Evolutionary conservation across 2,329 filamentous ascomycete species (phyloP).

Genomic region (Penicillium sp.): DNA sequence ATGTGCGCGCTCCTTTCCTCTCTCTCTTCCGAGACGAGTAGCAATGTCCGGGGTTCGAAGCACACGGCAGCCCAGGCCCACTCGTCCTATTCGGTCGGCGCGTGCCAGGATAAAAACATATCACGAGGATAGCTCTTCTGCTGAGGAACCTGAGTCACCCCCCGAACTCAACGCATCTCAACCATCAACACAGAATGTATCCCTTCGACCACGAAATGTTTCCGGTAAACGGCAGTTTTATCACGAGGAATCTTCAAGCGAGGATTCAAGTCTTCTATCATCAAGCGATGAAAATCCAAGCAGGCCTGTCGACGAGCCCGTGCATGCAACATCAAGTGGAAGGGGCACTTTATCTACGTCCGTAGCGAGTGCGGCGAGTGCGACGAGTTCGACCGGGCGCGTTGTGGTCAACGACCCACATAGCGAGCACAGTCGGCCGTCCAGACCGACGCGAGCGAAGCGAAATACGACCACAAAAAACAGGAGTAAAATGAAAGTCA

Average conservation of each 20-base stretch:
- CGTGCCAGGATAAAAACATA: conserved; percentile 34
- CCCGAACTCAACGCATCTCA: conserved; percentile 9
- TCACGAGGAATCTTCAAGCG: conserved; percentile 33
- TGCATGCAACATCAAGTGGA: no score
- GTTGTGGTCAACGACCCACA: neutral
- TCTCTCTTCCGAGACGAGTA: conserved; percentile 8
- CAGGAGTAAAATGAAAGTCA: conserved; percentile 7
- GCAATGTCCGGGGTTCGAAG: conserved; percentile 28
- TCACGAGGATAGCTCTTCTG: conserved; percentile 32
- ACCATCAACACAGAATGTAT: conserved; percentile 18
- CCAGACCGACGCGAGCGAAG: conserved; percentile 3
- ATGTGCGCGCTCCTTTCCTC: neutral
- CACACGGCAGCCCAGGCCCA: conserved; percentile 16
- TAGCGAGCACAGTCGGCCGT: conserved; percentile 9
- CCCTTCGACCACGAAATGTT: conserved; percentile 28
- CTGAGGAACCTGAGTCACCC: conserved; percentile 20
- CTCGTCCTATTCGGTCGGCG: conserved; percentile 32
- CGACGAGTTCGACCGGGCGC: conserved; percentile 2
- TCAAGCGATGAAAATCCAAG: conserved; percentile 10
- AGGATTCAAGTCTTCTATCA: conserved; percentile 13
- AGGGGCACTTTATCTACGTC: neutral
- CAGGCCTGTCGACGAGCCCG: neutral
- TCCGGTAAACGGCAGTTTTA: conserved; percentile 25
- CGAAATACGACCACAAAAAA: conserved; percentile 11
- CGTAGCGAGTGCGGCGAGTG: neutral